Evolutionary conservation across 495 filamentous ascomycete species (phyloP).

Genomic region (Durotheca rogersii): DNA sequence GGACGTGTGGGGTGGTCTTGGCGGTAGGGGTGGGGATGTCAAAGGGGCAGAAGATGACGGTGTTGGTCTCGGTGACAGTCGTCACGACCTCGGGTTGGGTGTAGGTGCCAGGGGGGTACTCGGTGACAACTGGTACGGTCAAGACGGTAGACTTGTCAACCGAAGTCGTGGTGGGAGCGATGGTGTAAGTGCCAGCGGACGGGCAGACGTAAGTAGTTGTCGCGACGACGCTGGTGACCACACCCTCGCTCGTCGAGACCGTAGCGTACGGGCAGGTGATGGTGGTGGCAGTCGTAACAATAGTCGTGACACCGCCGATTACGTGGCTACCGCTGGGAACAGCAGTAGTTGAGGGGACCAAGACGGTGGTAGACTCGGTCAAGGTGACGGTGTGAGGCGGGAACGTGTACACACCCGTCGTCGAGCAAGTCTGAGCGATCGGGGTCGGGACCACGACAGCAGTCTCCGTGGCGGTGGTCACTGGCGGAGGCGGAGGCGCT

Average conservation of each 20-base stretch:
- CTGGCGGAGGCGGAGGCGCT: slow-evolving; percentile 27
- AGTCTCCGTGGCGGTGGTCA: slow-evolving; percentile 25
- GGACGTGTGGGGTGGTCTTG: too few relatives aligned
- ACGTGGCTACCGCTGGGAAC: slow-evolving; percentile 68
- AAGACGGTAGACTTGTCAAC: slow-evolving; percentile 54
- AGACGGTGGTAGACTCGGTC: slow-evolving; percentile 64
- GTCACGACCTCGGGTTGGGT: slow-evolving; percentile 64
- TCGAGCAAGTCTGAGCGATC: slow-evolving; percentile 64
- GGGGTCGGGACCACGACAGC: slow-evolving; percentile 61
- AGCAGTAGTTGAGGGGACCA: slow-evolving; percentile 61
- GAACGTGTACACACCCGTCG: slow-evolving; percentile 77
- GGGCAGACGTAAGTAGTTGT: slow-evolving; percentile 79
- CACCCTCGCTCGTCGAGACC: slow-evolving; percentile 59
- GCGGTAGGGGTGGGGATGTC: slow-evolving; percentile 46
- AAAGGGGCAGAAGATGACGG: slow-evolving; percentile 73
- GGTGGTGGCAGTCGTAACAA: slow-evolving; percentile 68
- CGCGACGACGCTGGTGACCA: slow-evolving; percentile 68
- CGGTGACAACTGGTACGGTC: slow-evolving; percentile 66
- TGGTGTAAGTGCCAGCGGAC: slow-evolving; percentile 75
- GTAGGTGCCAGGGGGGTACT: slow-evolving; percentile 71
- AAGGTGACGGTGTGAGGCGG: slow-evolving; percentile 73
- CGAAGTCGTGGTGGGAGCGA: slow-evolving; percentile 68
- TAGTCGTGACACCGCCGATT: slow-evolving; percentile 73
- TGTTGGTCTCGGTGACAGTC: slow-evolving; percentile 67
- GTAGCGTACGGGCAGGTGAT: slow-evolving; percentile 74